These are phyloP conservation scores for Meredithiella fracta DNA, from an alignment of 2,329 filamentous ascomycete genomes.

Conservation along the genomic window DNA sequence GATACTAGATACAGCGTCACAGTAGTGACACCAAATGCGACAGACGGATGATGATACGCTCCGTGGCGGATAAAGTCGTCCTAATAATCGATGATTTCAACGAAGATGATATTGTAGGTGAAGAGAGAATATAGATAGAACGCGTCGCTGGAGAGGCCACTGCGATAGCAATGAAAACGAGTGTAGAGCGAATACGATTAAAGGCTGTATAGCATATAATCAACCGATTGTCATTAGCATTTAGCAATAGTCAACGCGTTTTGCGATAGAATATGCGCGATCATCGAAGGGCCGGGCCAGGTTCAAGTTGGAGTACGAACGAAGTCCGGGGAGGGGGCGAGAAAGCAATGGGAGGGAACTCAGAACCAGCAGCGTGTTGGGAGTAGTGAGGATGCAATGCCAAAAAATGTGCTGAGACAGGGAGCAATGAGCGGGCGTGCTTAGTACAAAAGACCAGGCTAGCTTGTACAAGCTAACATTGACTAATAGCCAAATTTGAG, in stretches of 20 bases:
- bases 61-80: not conserved
- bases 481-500: not conserved
- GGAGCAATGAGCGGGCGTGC: not conserved
- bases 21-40: not conserved
- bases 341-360: not conserved
- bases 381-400: no score
- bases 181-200: not conserved
- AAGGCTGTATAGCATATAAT: not conserved
- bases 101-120: not conserved
- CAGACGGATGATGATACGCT: not conserved
- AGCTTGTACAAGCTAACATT: not conserved
- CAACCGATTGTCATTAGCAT: constrained; percentile 1
- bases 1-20: not conserved
- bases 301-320: constrained; percentile 7
- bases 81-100: not conserved
- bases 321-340: not conserved
- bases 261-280: constrained; percentile 8
- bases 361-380: not conserved
- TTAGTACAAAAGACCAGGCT: not conserved
- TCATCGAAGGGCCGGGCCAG: constrained; percentile 7
- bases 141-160: not conserved
- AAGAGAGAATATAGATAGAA: not conserved
- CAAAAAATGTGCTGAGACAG: not conserved
- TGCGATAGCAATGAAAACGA: not conserved
- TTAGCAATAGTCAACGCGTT: constrained; percentile 3